Percentiles rank a stretch among this genome's conserved stretches.
Evolutionary conservation across 2,329 filamentous ascomycete species (phyloP).

Genomic region (Beauveria varroae): DNA sequence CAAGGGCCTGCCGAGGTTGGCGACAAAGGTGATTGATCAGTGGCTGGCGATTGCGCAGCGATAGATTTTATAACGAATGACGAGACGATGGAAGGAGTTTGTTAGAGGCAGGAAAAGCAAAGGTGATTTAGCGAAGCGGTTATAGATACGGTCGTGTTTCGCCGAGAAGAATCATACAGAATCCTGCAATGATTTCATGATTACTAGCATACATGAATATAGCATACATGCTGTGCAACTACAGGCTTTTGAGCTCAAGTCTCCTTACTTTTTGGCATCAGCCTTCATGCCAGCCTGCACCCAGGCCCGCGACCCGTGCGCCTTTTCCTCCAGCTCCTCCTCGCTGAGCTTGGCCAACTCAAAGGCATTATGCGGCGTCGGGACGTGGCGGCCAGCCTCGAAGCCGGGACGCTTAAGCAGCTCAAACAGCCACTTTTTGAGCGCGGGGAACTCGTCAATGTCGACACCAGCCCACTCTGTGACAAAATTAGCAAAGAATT

Average conservation of each 20-base stretch:
- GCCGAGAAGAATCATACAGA: background rate
- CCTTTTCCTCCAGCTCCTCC: slow-evolving; percentile 50
- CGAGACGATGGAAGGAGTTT: background rate
- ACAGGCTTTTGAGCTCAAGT: too few species aligned
- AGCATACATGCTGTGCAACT: background rate
- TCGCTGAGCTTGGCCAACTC: slow-evolving; percentile 30
- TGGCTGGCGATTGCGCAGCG: slow-evolving; percentile 19
- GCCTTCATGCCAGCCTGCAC: slow-evolving; percentile 62
- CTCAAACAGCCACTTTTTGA: slow-evolving; percentile 71
- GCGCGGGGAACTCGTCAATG: slow-evolving; percentile 64
- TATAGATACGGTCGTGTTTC: background rate
- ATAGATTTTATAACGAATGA: background rate
- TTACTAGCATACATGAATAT: background rate
- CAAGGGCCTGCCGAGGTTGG: slow-evolving; percentile 18
- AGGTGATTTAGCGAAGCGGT: background rate
- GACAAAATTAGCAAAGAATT: background rate
- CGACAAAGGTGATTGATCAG: slow-evolving; percentile 18
- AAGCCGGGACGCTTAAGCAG: slow-evolving; percentile 63
- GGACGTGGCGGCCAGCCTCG: slow-evolving; percentile 69
- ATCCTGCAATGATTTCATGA: background rate
- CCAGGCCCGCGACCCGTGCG: slow-evolving; percentile 50
- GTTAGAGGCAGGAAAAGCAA: background rate
- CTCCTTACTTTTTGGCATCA: slow-evolving; percentile 44
- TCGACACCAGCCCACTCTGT: slow-evolving; percentile 40
- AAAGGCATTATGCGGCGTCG: slow-evolving; percentile 56